These are phyloP conservation scores for Cadophora malorum DNA, from an alignment of 2,329 filamentous ascomycete species.

Conservation along the genomic window DNA sequence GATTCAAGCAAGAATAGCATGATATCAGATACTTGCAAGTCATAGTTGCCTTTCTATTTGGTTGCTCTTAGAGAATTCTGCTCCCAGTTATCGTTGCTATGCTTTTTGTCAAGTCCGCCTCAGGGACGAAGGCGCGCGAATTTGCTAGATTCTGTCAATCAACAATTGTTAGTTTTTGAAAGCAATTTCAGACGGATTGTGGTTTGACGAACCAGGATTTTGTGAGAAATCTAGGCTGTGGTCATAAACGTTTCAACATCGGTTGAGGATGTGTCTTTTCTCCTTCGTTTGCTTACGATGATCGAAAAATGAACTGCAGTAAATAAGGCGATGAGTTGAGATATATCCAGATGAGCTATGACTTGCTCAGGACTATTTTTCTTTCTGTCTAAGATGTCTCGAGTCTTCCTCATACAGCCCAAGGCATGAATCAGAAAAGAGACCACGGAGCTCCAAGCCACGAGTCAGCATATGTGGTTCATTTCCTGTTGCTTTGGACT, in stretches of 20 bases:
- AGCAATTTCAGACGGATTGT: background rate
- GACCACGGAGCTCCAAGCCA: too few species aligned
- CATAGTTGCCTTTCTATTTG: background rate
- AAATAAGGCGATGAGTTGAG: background rate
- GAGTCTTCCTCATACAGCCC: too few species aligned
- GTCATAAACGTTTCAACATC: background rate
- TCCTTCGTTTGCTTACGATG: background rate
- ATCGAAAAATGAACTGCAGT: background rate
- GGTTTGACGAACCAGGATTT: background rate
- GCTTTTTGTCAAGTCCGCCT: background rate
- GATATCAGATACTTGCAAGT: background rate
- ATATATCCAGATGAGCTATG: background rate
- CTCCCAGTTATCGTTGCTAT: background rate
- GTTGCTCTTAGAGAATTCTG: background rate
- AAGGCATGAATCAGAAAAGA: too few species aligned
- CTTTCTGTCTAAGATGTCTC: too few species aligned
- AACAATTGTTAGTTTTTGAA: background rate
- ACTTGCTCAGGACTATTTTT: background rate
- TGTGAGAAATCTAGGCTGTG: background rate
- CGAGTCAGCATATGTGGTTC: too few species aligned
- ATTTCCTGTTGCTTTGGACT: too few species aligned
- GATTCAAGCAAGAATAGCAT: background rate
- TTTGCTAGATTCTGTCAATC: background rate
- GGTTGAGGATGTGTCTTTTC: background rate
- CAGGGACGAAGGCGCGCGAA: background rate